Evolutionary conservation across 208 protist species (phyloP).

Genomic region (Phytomonas francai): DNA sequence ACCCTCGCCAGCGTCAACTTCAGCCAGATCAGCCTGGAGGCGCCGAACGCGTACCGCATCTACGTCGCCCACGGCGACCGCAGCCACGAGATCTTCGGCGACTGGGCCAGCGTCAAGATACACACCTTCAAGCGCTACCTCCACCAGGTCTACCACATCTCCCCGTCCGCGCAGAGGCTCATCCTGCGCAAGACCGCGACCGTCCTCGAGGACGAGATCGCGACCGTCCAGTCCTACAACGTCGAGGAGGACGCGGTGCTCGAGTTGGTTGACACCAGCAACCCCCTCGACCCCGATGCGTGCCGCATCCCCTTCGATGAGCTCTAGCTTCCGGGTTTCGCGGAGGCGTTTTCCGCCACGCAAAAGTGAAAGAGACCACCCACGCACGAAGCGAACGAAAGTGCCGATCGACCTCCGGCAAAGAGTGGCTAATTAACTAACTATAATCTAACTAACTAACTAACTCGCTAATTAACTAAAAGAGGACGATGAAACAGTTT

Average conservation of each 20-base stretch:
- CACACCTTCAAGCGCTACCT: slow-evolving; percentile 87
- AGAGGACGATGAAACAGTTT: background rate
- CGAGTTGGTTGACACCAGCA: slow-evolving; percentile 35
- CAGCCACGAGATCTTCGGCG: slow-evolving; percentile 83
- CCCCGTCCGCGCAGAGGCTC: slow-evolving; percentile 55
- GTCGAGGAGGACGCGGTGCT: slow-evolving; percentile 64
- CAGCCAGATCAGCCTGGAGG: slow-evolving; percentile 71
- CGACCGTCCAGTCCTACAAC: slow-evolving; percentile 54
- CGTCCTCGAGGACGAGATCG: slow-evolving; percentile 76
- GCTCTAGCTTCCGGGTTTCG: slow-evolving; percentile 15
- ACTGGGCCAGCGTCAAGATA: slow-evolving; percentile 73
- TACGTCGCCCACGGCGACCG: slow-evolving; percentile 66
- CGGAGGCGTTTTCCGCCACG: background rate
- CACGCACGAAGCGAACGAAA: background rate
- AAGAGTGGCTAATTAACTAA: no score
- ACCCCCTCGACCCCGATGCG: slow-evolving; percentile 7
- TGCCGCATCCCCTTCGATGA: slow-evolving; percentile 50
- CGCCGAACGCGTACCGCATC: slow-evolving; percentile 73
- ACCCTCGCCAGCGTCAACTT: slow-evolving; percentile 77
- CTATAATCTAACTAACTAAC: no score
- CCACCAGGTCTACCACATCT: slow-evolving; percentile 78
- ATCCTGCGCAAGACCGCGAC: slow-evolving; percentile 32
- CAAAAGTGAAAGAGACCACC: no score
- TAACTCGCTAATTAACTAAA: no score
- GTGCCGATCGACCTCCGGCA: background rate